Base-by-base conservation (phyloP, 2,329 filamentous ascomycete genomes). In the Aspergillus fumigatus region DNA sequence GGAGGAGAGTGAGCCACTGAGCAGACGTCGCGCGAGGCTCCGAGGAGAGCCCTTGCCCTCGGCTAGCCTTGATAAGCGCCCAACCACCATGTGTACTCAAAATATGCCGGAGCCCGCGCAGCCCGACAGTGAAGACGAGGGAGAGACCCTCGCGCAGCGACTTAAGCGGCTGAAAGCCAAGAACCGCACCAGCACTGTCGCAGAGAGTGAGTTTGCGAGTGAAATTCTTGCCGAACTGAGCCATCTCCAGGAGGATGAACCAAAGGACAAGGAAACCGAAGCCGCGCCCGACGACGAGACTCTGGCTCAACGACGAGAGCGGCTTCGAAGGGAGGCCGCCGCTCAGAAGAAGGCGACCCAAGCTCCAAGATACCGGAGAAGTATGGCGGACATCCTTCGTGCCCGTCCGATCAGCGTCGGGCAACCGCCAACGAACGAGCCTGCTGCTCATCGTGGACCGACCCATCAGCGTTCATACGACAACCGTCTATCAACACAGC, bases 1-100 rank as follows among this genome's bases (percentile, higher is more conserved):
- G 62, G 94, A 99, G 70, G 94, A 99, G 67, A 94, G 92, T 54
- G 94, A 97, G 70, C 92, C 94, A 0, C 79, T 97, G 21, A 92
- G 88, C 65, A 82, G 82, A 41, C 87, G 92, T 2, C 85, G 90
- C 50, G 88, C 88, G 43, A 83, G 92, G 55, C 80, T 97, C 6
- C 82, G 87, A 47, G 90, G 89, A 40, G 80, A 82, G 47, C 73
- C 75, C 0, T 69, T 76, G 3, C 3, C 64, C 65, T 9, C 62
- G 63, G 11, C 70, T 76, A 6, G 70, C 8, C 64, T 62, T 5
- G 67, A 69, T 8, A 65, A 68, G 45, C 70, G 71, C 3, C 64
- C 70, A n/a, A 71, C 65, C 54, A 70, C 71, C 5, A 69, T 75
- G 58, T 67, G 74, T 54, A 66, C 71, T 14, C 62, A 68, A 10